Base-by-base conservation (phyloP, 108 stramenopile genomes). In the Pseudonitzschia multiseries region DNA sequence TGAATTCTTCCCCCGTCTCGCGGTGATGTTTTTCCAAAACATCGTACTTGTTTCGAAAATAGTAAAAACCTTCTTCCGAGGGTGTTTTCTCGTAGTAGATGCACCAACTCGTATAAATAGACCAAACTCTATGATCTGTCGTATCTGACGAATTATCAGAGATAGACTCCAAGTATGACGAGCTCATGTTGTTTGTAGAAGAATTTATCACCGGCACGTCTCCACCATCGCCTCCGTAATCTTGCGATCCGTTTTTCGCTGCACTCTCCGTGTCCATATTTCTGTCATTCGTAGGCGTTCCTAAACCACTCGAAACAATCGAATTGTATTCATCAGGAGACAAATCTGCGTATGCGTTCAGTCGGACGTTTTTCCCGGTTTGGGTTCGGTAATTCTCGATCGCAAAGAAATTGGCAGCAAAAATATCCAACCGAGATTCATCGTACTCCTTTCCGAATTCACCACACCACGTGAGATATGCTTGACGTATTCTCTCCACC, bases 331-430 rank as follows among this genome's bases (percentile, higher is more conserved):
- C 74, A 9, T 68, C 74, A 22, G 67, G 48, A 20, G 74, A 50
- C 63, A 75, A 36, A 42, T 75, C 74, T 8, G 74, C 74, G 43
- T 68, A 68, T 46, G 67, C 44, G 54, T 68, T 75, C 21, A 75
- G 52, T 9, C 43, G 41, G 15, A 68, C 65, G 22, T 32, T 32
- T 60, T 75, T 66, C 18, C 66, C 66, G 42, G 67, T 68, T 75
- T 75, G 48, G 41, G 29, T 18, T 24, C 50, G 48, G 44, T 68
- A 75, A 14, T 32, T 57, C 31, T 68, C 74, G 21, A 65, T 56
- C 24, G 48, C 48, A 20, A 60, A 59, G 32, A 65, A 59, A 66
- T 75, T 64, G 28, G 52, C 29, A 6, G 74, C 67, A 68, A 75
- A 75, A 54, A 68, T 60, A 18, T 46, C 44, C 28, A 75, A 57